Base-by-base conservation (phyloP, 2,329 filamentous ascomycete species). In the Ramularia collo-cygni region DNA sequence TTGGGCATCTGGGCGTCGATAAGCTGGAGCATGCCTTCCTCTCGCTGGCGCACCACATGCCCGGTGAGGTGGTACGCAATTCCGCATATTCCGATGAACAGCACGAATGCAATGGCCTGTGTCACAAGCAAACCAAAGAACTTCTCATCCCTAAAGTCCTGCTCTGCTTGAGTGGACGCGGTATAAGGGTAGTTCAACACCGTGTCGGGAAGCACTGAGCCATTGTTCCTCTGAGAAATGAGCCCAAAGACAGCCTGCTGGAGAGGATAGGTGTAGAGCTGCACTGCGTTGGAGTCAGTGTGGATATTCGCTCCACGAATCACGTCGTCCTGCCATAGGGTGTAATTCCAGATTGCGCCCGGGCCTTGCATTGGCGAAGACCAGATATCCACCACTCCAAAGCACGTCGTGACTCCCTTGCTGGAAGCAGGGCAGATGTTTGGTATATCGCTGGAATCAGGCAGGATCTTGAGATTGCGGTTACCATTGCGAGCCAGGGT, bases 1-100 rank as follows among this genome's bases (percentile, higher is more conserved):
- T 83, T 83, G 1, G 85, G 81, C 70, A 89, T 88, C 84, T 93
- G 94, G 40, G 85, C 83, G 62, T 95, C 88, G 28, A 95, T 77
- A 18, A 95, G 70, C 44, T 87, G 84, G 4, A 85, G 84, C 74
- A 94, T 89, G 43, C 87, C 88, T n/a, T 77, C 72, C 65, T 95
- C 88, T 39, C 88, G 72, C 64, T 95, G 88, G 1, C 80, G 79
- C 10, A 87, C 87, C 55, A 93, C 80, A 54, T 88, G 79, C 2
- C 88, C 88, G 0, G 85, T 85, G 42, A 93, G 70, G 54, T 95
- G 87, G 58, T 94, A 95, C 15, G 81, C 81, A 18, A 94, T 75
- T 40, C 85, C 85, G 36, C 89, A 78, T 40, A 90, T 73, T 10
- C 78, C 81, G 34, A 87, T 76, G 52, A 92, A 78, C 54, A 92